A percentile compares a stretch with the other conserved stretches of the same genome.
Evolutionary conservation across 140 eudicot genomes (phyloP).

Genomic region (Erigeron philadelphicus): DNA sequence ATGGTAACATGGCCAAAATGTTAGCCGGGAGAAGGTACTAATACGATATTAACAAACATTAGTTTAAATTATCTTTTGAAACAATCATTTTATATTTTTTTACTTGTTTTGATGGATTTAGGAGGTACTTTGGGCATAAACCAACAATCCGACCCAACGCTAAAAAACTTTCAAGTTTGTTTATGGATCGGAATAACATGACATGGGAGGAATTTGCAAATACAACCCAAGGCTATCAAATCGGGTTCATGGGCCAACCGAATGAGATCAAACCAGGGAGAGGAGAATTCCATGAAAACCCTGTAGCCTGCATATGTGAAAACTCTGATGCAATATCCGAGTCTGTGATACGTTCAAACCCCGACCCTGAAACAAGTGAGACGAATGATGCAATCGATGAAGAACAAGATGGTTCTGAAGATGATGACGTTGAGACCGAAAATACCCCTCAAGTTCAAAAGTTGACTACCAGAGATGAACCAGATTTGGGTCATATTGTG

Average conservation of each 20-base stretch:
- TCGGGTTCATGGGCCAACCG: conserved; percentile 82
- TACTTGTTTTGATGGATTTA: conserved; percentile 24
- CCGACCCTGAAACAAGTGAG: conserved; percentile 4
- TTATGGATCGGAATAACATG: conserved; percentile 46
- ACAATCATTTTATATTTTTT: not conserved
- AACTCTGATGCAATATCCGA: conserved; percentile 25
- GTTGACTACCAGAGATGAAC: conserved; percentile 21
- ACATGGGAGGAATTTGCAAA: conserved; percentile 60
- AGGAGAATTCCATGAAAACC: conserved; percentile 71
- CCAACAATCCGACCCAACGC: conserved; percentile 78
- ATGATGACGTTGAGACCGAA: conserved; percentile 29
- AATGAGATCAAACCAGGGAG: conserved; percentile 62
- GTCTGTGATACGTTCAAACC: conserved; percentile 12
- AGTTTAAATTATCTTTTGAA: not conserved
- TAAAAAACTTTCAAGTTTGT: conserved; percentile 54
- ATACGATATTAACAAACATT: not conserved
- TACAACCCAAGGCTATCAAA: conserved; percentile 38
- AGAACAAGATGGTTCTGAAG: conserved; percentile 30
- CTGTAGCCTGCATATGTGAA: conserved; percentile 64
- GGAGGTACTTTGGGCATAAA: conserved; percentile 87
- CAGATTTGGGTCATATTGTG: conserved; percentile 21
- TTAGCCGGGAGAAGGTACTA: conserved; percentile 71
- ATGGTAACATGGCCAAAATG: conserved; percentile 83
- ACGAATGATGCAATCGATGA: conserved; percentile 33
- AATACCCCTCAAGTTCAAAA: conserved; percentile 16